Percentiles rank a stretch among this genome's conserved stretches.
phyloP scores from a whole-genome alignment of 2,329 filamentous ascomycete genomes.

The Dactylellina drechsleri region DNA sequence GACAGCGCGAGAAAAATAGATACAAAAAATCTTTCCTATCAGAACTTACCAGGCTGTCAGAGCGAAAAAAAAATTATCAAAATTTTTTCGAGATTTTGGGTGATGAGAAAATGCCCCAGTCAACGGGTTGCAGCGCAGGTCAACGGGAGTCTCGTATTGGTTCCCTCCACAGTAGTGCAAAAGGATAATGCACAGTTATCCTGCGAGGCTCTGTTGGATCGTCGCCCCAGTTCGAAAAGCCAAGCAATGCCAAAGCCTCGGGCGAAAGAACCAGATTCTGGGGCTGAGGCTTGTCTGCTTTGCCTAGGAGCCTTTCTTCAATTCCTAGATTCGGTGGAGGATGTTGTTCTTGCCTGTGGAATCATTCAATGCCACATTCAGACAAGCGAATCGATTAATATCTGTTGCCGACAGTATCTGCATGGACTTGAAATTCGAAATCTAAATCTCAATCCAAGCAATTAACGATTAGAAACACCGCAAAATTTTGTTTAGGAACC shows the following conservation, averaged over 20 bases:
- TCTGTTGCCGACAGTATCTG: slow-evolving; percentile 7
- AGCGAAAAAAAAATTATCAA: slow-evolving; percentile 13
- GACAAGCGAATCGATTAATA: background rate
- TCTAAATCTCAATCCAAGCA: background rate
- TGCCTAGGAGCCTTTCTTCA: background rate
- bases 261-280: background rate
- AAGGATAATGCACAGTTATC: slow-evolving; percentile 33
- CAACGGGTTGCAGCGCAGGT: slow-evolving; percentile 52
- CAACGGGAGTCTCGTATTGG: slow-evolving; percentile 41
- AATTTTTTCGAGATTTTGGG: background rate
- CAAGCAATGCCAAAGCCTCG: slow-evolving; percentile 1
- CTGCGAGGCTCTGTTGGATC: slow-evolving; percentile 52
- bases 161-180: slow-evolving; percentile 18
- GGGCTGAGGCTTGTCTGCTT: background rate
- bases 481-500: slow-evolving; percentile 14
- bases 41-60: slow-evolving; percentile 35
- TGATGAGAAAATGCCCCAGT: slow-evolving; percentile 51
- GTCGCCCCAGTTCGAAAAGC: slow-evolving; percentile 6
- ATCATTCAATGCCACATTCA: background rate
- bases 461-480: slow-evolving; percentile 28
- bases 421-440: background rate
- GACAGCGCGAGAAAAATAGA: slow-evolving; percentile 1
- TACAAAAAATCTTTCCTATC: background rate
- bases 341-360: too few relatives aligned
- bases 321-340: too few relatives aligned